These are phyloP conservation scores for Alternaria sp. DNA, from an alignment of 2,329 filamentous ascomycete species.

Conservation along the genomic window DNA sequence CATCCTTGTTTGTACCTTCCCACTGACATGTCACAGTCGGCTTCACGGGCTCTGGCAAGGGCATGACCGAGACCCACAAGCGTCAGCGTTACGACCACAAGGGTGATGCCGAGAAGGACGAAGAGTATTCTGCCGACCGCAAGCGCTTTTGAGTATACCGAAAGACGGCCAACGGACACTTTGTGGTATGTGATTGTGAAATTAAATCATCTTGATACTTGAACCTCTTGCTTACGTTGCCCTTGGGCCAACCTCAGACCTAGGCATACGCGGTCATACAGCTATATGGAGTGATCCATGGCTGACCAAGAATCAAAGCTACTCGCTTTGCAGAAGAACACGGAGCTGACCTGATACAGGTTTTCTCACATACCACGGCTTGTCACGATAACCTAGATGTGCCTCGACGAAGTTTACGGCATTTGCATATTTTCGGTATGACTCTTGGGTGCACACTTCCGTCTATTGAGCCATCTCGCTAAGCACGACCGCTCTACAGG, in stretches of 20 bases:
- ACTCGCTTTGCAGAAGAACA: not conserved
- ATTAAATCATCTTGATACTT: not conserved
- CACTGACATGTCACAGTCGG: constrained; percentile 70
- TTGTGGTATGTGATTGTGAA: constrained; percentile 16
- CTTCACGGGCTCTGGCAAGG: constrained; percentile 92
- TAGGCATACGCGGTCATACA: constrained; percentile 12
- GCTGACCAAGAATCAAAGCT: constrained; percentile 5
- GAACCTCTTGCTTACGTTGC: constrained; percentile 34
- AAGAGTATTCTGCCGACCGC: constrained; percentile 22
- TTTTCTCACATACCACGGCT: not conserved
- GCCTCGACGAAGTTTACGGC: constrained; percentile 28
- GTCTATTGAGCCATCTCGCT: constrained; percentile 23
- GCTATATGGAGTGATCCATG: constrained; percentile 5
- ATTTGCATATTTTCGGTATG: constrained; percentile 37
- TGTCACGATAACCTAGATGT: constrained; percentile 1
- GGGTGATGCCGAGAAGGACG: constrained; percentile 38
- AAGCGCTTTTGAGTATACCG: constrained; percentile 13
- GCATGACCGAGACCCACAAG: constrained; percentile 91
- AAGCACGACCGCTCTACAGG: constrained; percentile 34
- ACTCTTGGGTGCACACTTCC: constrained; percentile 18
- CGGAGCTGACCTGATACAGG: constrained; percentile 18
- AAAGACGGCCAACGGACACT: not conserved
- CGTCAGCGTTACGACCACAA: constrained; percentile 82
- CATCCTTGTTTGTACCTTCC: not conserved
- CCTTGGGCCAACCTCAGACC: constrained; percentile 20